Conservation (phyloP, 176 grass and related monocot species). For the Panicum miliaceum region DNA sequence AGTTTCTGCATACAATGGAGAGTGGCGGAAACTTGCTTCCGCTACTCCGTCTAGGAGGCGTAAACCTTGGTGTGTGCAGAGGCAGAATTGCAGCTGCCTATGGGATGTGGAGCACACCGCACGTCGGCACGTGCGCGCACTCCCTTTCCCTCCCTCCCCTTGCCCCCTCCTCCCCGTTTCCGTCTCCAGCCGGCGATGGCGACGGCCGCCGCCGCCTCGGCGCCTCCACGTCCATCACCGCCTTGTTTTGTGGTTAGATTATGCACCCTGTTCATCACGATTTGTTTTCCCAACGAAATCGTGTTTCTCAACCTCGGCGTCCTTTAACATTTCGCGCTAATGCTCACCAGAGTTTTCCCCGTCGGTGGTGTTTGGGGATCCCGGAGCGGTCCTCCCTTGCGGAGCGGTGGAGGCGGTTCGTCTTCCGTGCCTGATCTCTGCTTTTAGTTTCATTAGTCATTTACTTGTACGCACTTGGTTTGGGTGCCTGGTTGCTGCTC, state of each 20-base stretch:
- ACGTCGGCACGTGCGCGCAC: too few species aligned
- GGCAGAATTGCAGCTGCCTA: too few species aligned
- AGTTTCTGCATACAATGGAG: too few species aligned
- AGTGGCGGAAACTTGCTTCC: too few species aligned
- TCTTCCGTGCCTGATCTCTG: neutral
- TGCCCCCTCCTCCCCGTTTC: too few species aligned
- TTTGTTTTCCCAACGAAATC: too few species aligned
- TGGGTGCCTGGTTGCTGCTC: too few species aligned
- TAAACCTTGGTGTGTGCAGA: too few species aligned
- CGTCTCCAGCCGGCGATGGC: too few species aligned
- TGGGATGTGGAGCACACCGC: too few species aligned
- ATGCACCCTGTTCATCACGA: neutral
- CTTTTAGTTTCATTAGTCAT: neutral
- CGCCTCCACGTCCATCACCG: neutral
- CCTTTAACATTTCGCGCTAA: neutral
- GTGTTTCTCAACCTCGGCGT: neutral
- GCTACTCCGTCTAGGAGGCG: too few species aligned
- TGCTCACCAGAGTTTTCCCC: slow-evolving; percentile 10
- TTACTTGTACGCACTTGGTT: slow-evolving; percentile 6
- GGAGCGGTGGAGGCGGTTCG: slow-evolving; percentile 41
- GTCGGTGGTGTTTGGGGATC: slow-evolving; percentile 22
- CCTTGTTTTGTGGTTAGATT: slow-evolving; percentile 22
- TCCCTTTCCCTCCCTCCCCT: too few species aligned
- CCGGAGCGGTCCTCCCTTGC: neutral
- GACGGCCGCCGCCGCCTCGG: neutral